A percentile compares a stretch with the other conserved stretches of the same genome.
Conservation (phyloP, 176 grass and related monocot genomes). For the Canna indica region DNA sequence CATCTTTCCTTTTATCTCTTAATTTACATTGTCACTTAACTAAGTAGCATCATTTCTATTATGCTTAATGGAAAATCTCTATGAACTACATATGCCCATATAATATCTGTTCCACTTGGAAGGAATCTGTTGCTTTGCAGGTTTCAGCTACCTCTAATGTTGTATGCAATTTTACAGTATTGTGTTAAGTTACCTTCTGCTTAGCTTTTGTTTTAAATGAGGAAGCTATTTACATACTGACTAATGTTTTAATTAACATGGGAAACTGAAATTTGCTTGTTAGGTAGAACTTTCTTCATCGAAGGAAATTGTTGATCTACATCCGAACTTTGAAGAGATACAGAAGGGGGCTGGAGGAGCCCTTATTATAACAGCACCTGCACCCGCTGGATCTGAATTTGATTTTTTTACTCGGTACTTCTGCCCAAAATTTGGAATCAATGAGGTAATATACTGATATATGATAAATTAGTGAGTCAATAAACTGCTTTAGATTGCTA, state of each 20-base stretch:
- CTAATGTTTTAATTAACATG: neutral
- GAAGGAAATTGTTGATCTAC: constrained; percentile 45
- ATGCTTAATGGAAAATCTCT: too few relatives aligned
- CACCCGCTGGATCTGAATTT: constrained; percentile 52
- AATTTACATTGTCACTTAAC: neutral
- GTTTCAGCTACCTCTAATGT: neutral
- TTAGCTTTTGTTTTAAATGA: neutral
- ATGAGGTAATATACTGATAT: constrained; percentile 56
- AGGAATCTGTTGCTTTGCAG: neutral
- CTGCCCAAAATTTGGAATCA: constrained; percentile 37
- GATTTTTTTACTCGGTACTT: constrained; percentile 67
- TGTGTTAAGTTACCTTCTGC: neutral
- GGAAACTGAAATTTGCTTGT: neutral
- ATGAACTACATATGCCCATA: too few relatives aligned
- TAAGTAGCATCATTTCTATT: too few relatives aligned
- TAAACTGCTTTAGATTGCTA: too few relatives aligned
- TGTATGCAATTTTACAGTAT: too few relatives aligned
- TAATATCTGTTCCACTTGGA: too few relatives aligned
- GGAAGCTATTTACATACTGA: neutral
- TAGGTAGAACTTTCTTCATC: constrained; percentile 74
- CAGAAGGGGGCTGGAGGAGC: constrained; percentile 34
- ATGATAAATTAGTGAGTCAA: too few relatives aligned
- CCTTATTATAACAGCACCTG: constrained; percentile 50
- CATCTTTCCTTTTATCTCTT: constrained; percentile 7
- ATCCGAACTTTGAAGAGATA: constrained; percentile 49